phyloP scores from a whole-genome alignment of 768 basidiomycete genomes.

The Arthromyces matolae region DNA sequence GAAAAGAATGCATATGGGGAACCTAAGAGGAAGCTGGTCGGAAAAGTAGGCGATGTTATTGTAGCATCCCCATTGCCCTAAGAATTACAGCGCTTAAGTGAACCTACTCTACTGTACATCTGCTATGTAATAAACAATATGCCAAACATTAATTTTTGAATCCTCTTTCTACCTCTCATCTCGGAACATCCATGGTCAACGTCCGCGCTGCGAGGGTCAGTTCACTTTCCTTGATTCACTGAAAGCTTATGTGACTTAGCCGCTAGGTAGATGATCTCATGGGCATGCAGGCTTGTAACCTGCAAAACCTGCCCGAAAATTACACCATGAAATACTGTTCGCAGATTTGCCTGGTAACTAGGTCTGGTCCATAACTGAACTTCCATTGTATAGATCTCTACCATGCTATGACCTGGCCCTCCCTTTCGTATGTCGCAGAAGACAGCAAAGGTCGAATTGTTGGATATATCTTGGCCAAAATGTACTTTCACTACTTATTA shows the following conservation, averaged over 20 bases:
- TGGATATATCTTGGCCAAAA: conserved; percentile 94
- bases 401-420: conserved; percentile 93
- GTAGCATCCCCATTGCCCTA: conserved; percentile 24
- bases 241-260: background rate
- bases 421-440: conserved; percentile 90
- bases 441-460: conserved; percentile 89
- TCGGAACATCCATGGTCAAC: conserved; percentile 33
- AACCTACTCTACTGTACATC: too few relatives aligned
- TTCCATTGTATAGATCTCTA: conserved; percentile 68
- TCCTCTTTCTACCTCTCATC: background rate
- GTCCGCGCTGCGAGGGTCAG: conserved; percentile 41
- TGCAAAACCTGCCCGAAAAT: conserved; percentile 93
- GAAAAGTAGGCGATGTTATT: conserved; percentile 42
- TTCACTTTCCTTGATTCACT: background rate
- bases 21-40: conserved; percentile 40
- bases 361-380: background rate
- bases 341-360: conserved; percentile 11
- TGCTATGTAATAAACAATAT: too few relatives aligned
- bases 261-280: conserved; percentile 83
- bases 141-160: conserved; percentile 1
- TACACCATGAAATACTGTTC: conserved; percentile 82
- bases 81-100: too few relatives aligned
- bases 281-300: conserved; percentile 95
- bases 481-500: conserved; percentile 43
- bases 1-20: conserved; percentile 44